Base-by-base conservation (phyloP, 768 basidiomycete genomes). In the Kwoniella dejecticola region DNA sequence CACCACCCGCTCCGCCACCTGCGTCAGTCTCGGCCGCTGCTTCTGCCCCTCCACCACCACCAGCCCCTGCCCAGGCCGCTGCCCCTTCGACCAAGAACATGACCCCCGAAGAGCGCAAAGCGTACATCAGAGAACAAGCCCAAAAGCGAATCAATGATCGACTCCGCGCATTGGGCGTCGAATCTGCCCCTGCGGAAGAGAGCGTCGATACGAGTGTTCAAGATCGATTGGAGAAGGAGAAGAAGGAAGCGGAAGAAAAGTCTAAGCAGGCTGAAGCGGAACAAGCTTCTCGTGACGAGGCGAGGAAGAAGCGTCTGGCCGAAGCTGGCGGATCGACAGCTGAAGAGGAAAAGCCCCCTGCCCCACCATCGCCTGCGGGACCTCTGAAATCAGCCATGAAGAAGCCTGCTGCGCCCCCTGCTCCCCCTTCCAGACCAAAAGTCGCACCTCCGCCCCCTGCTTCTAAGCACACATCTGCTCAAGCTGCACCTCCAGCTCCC, bases 191-290 rank as follows among this genome's bases (percentile, higher is more conserved):
- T 19, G 50, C 69, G 17, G 72, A 68, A 17, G 69, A 72, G 0
- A 64, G 75, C 0, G 81, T 93, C 10, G 94, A 96, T 76, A 87
- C 85, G 6, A 84, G 83, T 53, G 91, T 96, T 2, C 89, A 91
- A 74, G 89, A 93, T 66, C 82, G 94, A 10, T 83, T 98, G 4
- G 87, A 85, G 36, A 83, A 86, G 68, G 95, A 98, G 72, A 89
- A 88, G 82, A 87, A 84, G 74, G 95, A 96, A 74, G 94, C 94
- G 0, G 93, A 92, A 66, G 89, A 91, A 76, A 91, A 89, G 77
- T 85, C 85, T 0, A 84, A 82, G 57, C 81, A 83, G 48, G 93
- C 91, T 0, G 93, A 96, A 77, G 83, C 83, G 64, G 87, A 89
- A 68, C 88, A 89, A 1, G 88, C 88, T 66, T 89, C 89, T 63